Evolutionary conservation across 495 filamentous ascomycete genomes (phyloP).

Genomic region (Xylaria castorea): DNA sequence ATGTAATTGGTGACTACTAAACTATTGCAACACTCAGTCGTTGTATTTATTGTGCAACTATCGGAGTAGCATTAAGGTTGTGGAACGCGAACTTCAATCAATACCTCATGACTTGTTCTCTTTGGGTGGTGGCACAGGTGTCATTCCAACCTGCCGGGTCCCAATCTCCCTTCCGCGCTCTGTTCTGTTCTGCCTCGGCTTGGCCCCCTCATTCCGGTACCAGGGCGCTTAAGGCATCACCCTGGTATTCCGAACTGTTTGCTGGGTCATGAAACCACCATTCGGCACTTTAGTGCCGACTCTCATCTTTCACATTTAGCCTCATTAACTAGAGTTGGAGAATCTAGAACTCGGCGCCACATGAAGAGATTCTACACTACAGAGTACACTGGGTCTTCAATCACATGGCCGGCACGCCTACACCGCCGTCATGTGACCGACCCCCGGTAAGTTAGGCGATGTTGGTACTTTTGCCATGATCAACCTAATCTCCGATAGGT

Average conservation of each 20-base stretch:
- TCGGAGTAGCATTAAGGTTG: too few relatives aligned
- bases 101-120: neutral
- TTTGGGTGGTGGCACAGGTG: too few relatives aligned
- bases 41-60: too few relatives aligned
- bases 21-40: neutral
- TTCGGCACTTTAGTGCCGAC: neutral
- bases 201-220: neutral
- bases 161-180: neutral
- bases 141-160: too few relatives aligned
- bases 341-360: neutral
- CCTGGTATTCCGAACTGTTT: neutral
- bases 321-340: too few relatives aligned
- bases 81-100: neutral
- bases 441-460: neutral
- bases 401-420: neutral
- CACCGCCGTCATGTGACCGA: neutral
- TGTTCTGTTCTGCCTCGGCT: conserved; percentile 10
- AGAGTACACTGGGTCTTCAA: too few relatives aligned
- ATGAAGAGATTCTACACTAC: neutral
- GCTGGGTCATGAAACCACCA: neutral
- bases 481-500: conserved; percentile 6
- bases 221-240: neutral
- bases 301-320: neutral
- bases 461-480: conserved; percentile 3
- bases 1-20: too few relatives aligned